A percentile compares a stretch with the other conserved stretches of the same genome.
phyloP scores from a whole-genome alignment of 768 basidiomycete genomes.

The Tylopilus felleus region DNA sequence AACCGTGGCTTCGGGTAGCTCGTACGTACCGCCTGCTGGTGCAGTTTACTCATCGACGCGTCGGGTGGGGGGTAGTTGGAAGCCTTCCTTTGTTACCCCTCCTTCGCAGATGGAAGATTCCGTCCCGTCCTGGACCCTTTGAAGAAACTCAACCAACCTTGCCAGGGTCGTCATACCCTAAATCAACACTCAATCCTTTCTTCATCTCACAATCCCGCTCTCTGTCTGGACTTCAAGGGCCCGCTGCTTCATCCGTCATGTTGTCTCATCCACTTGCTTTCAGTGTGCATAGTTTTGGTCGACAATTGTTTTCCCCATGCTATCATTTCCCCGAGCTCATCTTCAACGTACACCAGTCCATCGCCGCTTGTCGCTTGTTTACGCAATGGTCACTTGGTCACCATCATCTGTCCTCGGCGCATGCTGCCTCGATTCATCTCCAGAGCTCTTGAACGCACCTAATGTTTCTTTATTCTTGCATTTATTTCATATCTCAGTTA shows the following conservation, averaged over 20 bases:
- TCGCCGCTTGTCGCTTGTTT: neutral
- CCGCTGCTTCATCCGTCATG: slow-evolving; percentile 2
- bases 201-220: slow-evolving; percentile 3
- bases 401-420: neutral
- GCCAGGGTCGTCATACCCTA: neutral
- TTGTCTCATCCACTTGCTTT: slow-evolving; percentile 19
- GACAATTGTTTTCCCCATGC: slow-evolving; percentile 12
- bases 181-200: slow-evolving; percentile 13
- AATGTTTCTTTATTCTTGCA: slow-evolving; percentile 14
- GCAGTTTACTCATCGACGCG: slow-evolving; percentile 48
- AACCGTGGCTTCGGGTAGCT: neutral
- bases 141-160: neutral
- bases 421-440: neutral
- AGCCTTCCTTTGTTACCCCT: slow-evolving; percentile 14
- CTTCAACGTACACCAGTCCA: neutral
- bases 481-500: slow-evolving; percentile 18
- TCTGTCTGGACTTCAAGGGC: slow-evolving; percentile 6
- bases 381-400: neutral
- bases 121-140: slow-evolving; percentile 27
- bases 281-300: slow-evolving; percentile 24
- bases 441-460: neutral
- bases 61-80: slow-evolving; percentile 56
- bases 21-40: slow-evolving; percentile 55
- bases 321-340: slow-evolving; percentile 4
- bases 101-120: slow-evolving; percentile 32